Conservation (phyloP, 306 rosid species). For the Vachellia collinsii region DNA sequence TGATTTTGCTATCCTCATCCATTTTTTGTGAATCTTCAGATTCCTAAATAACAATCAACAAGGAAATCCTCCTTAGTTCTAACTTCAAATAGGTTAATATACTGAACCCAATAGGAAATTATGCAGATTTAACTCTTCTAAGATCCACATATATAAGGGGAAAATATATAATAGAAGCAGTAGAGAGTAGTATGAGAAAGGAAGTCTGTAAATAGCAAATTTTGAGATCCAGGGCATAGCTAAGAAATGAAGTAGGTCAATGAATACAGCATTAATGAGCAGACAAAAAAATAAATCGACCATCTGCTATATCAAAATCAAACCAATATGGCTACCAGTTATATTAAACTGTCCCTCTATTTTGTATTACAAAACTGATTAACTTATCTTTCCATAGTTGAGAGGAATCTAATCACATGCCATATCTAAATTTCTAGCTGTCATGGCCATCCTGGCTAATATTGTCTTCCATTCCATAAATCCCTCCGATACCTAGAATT, state of each 20-base stretch:
- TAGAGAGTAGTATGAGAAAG: constrained; percentile 15
- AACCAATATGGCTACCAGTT: background rate
- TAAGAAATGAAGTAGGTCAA: constrained; percentile 23
- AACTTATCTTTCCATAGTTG: background rate
- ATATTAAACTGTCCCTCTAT: background rate
- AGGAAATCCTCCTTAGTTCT: constrained; percentile 24
- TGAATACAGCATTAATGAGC: constrained; percentile 12
- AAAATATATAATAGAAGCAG: background rate
- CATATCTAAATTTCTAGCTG: constrained; percentile 1
- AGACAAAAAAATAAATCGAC: constrained; percentile 10
- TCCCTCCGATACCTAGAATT: background rate
- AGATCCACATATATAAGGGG: constrained; percentile 5
- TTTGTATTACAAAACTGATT: background rate
- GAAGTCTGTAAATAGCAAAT: constrained; percentile 1
- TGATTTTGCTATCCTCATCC: constrained; percentile 94
- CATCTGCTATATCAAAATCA: background rate
- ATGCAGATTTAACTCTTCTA: constrained; percentile 26
- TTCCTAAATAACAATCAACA: constrained; percentile 61
- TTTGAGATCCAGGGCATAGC: constrained; percentile 17
- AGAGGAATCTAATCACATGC: constrained; percentile 9
- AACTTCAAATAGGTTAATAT: background rate
- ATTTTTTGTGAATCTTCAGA: constrained; percentile 92
- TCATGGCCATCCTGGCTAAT: background rate
- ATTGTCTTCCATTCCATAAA: constrained; percentile 1
- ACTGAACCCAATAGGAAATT: constrained; percentile 21